Evolutionary conservation across 768 basidiomycete genomes (phyloP), one percentile per base, ranked within the genome.

Genomic region (Hygrophorus pudorinus): DNA sequence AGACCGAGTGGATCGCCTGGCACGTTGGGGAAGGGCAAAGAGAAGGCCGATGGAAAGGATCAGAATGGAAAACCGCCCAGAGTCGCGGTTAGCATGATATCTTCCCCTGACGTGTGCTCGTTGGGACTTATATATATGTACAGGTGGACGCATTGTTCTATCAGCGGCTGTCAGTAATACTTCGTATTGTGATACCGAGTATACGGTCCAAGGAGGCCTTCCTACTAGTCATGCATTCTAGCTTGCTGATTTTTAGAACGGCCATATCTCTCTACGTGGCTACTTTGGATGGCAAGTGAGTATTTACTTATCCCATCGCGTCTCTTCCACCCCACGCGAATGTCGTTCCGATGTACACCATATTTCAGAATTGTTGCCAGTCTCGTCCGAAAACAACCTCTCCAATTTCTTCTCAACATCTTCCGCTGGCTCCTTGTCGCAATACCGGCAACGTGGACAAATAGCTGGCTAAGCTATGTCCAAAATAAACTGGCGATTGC

Each of bases 131-230:
- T 16, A 35, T 24, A 33, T 35, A 29, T 35, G 47, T 36, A 11
- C 54, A 91, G 82, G 83, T 94, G n/a, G 94, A 97, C 60, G 85
- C 85, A 1, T 59, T 88, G 14, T 98, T 98, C 66, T 93, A 91
- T 56, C 73, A 79, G 48, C 78, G 90, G 7, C 72, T 99, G 14
- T 71, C 75, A 17, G 64, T 64, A 24, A 81, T 99, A 40, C 68
- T 96, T 30, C 73, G 78, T 14, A 96, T 98, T 39, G 85, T 93
- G 16, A 89, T 97, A 44, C 94, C 93, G 3, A 73, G 82, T 34
- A 60, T 89, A 44, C 77, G 77, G 34, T 89, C 86, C 6, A 88
- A 90, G 52, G 93, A 97, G 61, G 89, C 91, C 0, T 63, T 86
- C 42, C 75, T 98, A 40, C 73, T 99, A 12, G 64, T 80, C 36